Percentiles rank a stretch among this genome's conserved stretches.
These are phyloP conservation scores for Penicillium sp. DNA, from an alignment of 2,329 filamentous ascomycete species.

Conservation along the genomic window DNA sequence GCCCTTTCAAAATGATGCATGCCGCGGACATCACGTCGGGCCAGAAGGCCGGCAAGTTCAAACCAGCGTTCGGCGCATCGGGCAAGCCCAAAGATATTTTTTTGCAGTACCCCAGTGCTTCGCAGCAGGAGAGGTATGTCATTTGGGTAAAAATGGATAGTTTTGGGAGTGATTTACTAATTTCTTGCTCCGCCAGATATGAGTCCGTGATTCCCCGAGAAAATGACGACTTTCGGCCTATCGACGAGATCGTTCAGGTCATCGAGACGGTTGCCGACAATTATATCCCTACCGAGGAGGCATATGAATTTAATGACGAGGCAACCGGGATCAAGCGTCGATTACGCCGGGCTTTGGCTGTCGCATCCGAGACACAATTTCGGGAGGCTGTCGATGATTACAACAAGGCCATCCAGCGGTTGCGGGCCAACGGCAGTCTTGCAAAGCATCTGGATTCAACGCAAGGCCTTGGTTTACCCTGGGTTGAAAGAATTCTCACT, in stretches of 20 bases:
- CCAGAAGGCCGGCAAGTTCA: conserved; percentile 51
- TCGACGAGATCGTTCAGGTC: conserved; percentile 69
- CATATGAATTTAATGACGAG: conserved; percentile 67
- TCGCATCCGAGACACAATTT: conserved; percentile 69
- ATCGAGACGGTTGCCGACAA: conserved; percentile 69
- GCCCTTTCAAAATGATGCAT: conserved; percentile 48
- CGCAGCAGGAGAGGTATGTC: conserved; percentile 64
- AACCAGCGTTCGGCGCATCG: conserved; percentile 50
- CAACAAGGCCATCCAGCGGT: conserved; percentile 66
- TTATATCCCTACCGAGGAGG: conserved; percentile 72
- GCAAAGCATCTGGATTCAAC: conserved; percentile 67
- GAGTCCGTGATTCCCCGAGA: conserved; percentile 77
- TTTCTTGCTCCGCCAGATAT: conserved; percentile 50
- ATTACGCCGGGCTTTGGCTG: conserved; percentile 70
- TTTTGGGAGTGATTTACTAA: conserved; percentile 6
- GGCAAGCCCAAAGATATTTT: conserved; percentile 54
- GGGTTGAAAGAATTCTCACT: conserved; percentile 76
- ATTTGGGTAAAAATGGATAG: background rate
- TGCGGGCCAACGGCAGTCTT: conserved; percentile 70
- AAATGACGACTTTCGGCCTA: conserved; percentile 66
- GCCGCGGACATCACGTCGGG: conserved; percentile 49
- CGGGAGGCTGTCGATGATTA: conserved; percentile 71
- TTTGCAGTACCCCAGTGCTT: conserved; percentile 80
- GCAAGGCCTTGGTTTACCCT: conserved; percentile 67
- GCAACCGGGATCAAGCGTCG: conserved; percentile 72